phyloP scores from a whole-genome alignment of 2,329 filamentous ascomycete species.

The Fusarium sp. region DNA sequence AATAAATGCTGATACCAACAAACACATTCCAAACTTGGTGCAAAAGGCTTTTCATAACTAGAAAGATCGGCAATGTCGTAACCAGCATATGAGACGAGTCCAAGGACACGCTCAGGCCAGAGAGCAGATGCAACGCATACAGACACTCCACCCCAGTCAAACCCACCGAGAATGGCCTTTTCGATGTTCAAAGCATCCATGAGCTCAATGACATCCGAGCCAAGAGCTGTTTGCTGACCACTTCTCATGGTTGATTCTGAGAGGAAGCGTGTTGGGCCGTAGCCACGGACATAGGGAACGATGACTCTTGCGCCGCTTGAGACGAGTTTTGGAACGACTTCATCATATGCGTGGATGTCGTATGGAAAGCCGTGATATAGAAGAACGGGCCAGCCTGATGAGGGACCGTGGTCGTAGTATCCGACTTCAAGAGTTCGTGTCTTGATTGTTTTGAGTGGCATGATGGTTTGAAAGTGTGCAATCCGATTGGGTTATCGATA shows the following conservation, averaged over 20 bases:
- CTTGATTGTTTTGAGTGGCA: not conserved
- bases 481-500: too few species aligned
- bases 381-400: constrained; percentile 7
- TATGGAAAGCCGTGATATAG: constrained; percentile 23
- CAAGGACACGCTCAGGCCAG: constrained; percentile 1
- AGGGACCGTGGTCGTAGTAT: not conserved
- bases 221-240: constrained; percentile 8
- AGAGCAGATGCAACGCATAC: constrained; percentile 6
- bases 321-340: not conserved
- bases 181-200: constrained; percentile 12
- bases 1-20: constrained; percentile 23
- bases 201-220: constrained; percentile 7
- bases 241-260: constrained; percentile 4
- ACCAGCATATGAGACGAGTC: constrained; percentile 5
- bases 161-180: not conserved
- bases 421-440: constrained; percentile 1
- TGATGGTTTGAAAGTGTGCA: not conserved
- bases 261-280: constrained; percentile 2
- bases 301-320: not conserved
- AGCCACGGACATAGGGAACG: constrained; percentile 1
- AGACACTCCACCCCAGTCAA: constrained; percentile 16
- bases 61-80: constrained; percentile 14
- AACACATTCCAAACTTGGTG: constrained; percentile 1
- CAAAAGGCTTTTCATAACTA: not conserved
- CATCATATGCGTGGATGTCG: constrained; percentile 8